Evolutionary conservation across 805 yeast species (phyloP), one percentile per base, ranked within the genome.

Genomic region (Torulaspora microellipsoides): DNA sequence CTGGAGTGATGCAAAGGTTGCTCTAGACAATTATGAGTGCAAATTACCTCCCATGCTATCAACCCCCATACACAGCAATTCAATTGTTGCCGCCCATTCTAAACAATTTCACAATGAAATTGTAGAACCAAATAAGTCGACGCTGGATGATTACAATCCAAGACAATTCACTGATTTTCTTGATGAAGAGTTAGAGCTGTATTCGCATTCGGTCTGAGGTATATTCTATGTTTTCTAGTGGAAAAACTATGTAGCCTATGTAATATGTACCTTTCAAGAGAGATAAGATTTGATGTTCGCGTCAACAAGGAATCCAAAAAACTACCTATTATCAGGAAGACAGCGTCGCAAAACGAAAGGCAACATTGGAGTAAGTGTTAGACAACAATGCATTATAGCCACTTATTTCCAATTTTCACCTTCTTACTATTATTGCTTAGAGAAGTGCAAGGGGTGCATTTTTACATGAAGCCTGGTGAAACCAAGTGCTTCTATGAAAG

Each of bases 401-500:
- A 23, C 4, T 14, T 20, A 12, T 14, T 30, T n/a, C 15, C 30
- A 12, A 13, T 17, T 15, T 10, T 37, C 8, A 29, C 15, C 11
- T 30, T 29, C 15, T 11, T 34, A 15, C 6, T 37, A 8, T 23
- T 40, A 11, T 10, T 28, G 15, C 36, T 27, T 15, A 15, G 17
- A 20, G n/a, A 14, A 13, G 38, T 27, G 4, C 38, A 36, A 9
- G 48, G 49, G 8, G 37, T 90, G 46, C 95, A 93, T 64, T 81
- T 88, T 63, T 90, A 88, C 63, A 69, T 87, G 41, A 78, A 78
- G 10, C 83, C 90, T 1, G 89, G 83, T 27, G 84, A 84, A 52
- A 75, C 80, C 34, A 79, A 80, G 54, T 93, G 98, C 66, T 91
- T 91, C 64, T 83, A 69, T 57, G 93, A 90, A 60, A 95, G 85